Percentiles rank a stretch among this genome's conserved stretches.
These are phyloP conservation scores for Capronia coronata DNA, from an alignment of 2,329 filamentous ascomycete genomes.

Conservation along the genomic window DNA sequence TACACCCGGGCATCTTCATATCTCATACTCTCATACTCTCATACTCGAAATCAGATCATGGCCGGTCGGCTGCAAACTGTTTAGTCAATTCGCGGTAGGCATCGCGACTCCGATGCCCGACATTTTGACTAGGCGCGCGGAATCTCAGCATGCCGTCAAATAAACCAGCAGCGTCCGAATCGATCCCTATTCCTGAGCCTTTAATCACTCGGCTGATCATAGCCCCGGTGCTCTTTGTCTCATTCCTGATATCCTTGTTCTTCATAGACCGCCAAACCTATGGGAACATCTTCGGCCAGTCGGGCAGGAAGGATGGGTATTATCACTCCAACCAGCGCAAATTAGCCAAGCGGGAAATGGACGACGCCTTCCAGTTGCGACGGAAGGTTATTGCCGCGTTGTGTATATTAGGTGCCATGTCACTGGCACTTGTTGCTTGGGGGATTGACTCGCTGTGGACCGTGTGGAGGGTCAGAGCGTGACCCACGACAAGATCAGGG, in stretches of 20 bases:
- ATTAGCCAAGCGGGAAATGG: conserved; percentile 56
- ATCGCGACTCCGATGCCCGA: neutral
- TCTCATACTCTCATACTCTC: neutral
- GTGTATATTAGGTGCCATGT: conserved; percentile 34
- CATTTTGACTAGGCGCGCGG: neutral
- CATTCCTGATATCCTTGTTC: conserved; percentile 60
- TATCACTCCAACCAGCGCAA: conserved; percentile 55
- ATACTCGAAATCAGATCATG: too few species aligned
- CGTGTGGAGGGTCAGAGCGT: conserved; percentile 16
- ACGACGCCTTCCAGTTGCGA: conserved; percentile 58
- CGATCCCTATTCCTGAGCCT: conserved; percentile 17
- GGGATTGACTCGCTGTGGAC: conserved; percentile 19
- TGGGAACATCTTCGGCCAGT: conserved; percentile 39
- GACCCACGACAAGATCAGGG: neutral
- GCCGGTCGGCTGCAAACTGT: neutral
- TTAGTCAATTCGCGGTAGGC: neutral
- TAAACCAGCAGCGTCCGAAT: conserved; percentile 5
- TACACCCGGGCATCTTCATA: too few species aligned
- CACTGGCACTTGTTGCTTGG: conserved; percentile 30
- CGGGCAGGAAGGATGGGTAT: conserved; percentile 36
- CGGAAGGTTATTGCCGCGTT: conserved; percentile 49
- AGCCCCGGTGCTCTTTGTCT: conserved; percentile 58
- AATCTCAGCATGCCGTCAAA: conserved; percentile 7
- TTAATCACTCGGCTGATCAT: conserved; percentile 40
- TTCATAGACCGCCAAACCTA: conserved; percentile 55